A percentile compares a stretch with the other conserved stretches of the same genome.
Conservation (phyloP, 2,329 filamentous ascomycete species). For the Zarea fungicola region DNA sequence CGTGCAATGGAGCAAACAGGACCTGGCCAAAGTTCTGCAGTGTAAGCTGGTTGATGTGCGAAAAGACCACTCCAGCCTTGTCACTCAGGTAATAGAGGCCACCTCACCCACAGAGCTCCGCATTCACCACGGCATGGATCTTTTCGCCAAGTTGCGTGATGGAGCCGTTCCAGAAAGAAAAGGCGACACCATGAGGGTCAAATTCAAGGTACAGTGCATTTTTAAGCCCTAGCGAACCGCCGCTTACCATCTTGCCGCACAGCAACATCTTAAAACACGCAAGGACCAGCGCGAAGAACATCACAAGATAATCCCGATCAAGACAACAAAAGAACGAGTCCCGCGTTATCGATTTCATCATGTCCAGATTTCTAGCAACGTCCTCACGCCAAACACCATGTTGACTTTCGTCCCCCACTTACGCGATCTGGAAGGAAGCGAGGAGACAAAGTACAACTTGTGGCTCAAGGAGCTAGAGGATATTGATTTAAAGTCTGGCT, state of each 20-base stretch:
- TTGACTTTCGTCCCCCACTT: conserved; percentile 56
- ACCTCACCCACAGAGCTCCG: conserved; percentile 36
- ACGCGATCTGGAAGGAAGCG: conserved; percentile 51
- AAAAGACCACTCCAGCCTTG: conserved; percentile 40
- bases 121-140: conserved; percentile 38
- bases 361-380: conserved; percentile 54
- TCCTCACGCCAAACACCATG: conserved; percentile 55
- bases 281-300: conserved; percentile 39
- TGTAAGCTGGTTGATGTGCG: conserved; percentile 39
- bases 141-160: conserved; percentile 41
- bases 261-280: conserved; percentile 41
- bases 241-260: conserved; percentile 4
- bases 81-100: conserved; percentile 40
- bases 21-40: conserved; percentile 24
- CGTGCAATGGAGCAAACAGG: neutral
- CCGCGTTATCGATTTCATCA: conserved; percentile 57
- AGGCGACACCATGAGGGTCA: conserved; percentile 41
- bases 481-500: conserved; percentile 53
- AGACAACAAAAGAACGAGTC: conserved; percentile 46
- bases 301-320: conserved; percentile 40
- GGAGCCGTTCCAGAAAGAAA: conserved; percentile 31
- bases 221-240: neutral
- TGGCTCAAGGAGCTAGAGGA: conserved; percentile 55
- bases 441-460: conserved; percentile 49
- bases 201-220: conserved; percentile 40